Base-by-base conservation (phyloP, 345 rosid genomes). In the Carallia pectinifolia region DNA sequence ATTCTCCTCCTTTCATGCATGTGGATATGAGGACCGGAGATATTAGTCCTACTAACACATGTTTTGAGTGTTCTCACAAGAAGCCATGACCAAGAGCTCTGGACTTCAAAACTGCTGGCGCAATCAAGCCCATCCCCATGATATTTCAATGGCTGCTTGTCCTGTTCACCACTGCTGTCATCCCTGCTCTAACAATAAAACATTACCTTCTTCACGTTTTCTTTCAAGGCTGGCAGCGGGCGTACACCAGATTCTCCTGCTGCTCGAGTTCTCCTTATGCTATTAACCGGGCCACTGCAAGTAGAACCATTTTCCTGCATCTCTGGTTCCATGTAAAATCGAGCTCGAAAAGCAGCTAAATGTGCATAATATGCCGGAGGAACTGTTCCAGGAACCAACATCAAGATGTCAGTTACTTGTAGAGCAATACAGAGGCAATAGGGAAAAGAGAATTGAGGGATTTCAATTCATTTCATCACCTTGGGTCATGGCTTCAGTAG, bases 321-420 rank as follows among this genome's bases (percentile, higher is more conserved):
- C 77, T 88, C 96, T 0, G 99, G 98, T 70, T 95, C 99, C 87
- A 86, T 67, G 88, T 95, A 95, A 79, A 95, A 95, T 29, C 99
- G 88, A 6, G 99, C 99, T 5, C 99, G 89, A 55, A 92, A 95
- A 36, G 99, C 98, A 13, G 99, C 99, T 73, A 95, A 84, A 77
- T 95, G 99, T 0, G 99, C 99, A 68, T 95, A 95, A 69, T 95
- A 90, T 56, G 98, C 99, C 0, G 99, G 99, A 33, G 99, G 99
- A 77, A 95, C 99, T 95, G 80, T 81, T 81, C 77, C 7, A 44
- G 15, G 12, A 44, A 44, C 50, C 50, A 44, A 12, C 12, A 44
- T 10, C 12, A 44, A 44, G 50, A 44, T 3, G 4, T 4, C 0
- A 44, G 50, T 44, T 44, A 73, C 50, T 12, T 44, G 50, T 2